phyloP scores from a whole-genome alignment of 257 asterid species.

The Rhazya stricta region DNA sequence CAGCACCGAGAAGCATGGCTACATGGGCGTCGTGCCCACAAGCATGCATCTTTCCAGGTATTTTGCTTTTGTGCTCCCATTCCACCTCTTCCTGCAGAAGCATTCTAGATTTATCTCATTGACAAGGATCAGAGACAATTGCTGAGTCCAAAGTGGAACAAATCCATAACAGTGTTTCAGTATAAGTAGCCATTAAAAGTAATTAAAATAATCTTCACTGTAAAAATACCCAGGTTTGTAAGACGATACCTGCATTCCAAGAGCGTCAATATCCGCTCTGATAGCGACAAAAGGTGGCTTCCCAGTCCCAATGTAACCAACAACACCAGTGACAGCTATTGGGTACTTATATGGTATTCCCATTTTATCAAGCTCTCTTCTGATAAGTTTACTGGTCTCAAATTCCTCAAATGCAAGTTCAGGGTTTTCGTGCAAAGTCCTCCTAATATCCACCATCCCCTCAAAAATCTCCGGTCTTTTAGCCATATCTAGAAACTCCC shows the following conservation, averaged over 20 bases:
- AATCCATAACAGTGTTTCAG: not conserved
- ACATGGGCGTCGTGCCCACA: slow-evolving; percentile 85
- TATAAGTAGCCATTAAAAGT: not conserved
- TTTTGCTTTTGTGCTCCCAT: slow-evolving; percentile 72
- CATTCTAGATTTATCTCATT: slow-evolving; percentile 4
- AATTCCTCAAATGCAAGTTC: slow-evolving; percentile 69
- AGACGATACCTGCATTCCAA: slow-evolving; percentile 45
- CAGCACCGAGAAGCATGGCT: slow-evolving; percentile 74
- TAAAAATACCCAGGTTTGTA: not conserved
- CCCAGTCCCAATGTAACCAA: slow-evolving; percentile 58
- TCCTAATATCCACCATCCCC: slow-evolving; percentile 54
- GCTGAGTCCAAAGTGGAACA: not conserved
- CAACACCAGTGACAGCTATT: slow-evolving; percentile 59
- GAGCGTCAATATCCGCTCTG: slow-evolving; percentile 78
- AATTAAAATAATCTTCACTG: not conserved
- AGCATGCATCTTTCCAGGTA: slow-evolving; percentile 68
- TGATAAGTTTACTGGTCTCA: slow-evolving; percentile 55
- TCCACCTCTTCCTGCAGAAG: slow-evolving; percentile 56
- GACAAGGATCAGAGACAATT: not conserved
- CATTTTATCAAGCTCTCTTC: slow-evolving; percentile 57
- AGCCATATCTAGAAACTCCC: slow-evolving; percentile 40
- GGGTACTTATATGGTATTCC: slow-evolving; percentile 51
- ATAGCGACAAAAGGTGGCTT: slow-evolving; percentile 60
- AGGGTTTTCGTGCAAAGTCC: slow-evolving; percentile 57
- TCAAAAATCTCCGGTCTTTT: slow-evolving; percentile 41